A percentile compares a stretch with the other conserved stretches of the same genome.
phyloP scores from a whole-genome alignment of 164 flowering plant genomes.

The Stephania cephalantha region DNA sequence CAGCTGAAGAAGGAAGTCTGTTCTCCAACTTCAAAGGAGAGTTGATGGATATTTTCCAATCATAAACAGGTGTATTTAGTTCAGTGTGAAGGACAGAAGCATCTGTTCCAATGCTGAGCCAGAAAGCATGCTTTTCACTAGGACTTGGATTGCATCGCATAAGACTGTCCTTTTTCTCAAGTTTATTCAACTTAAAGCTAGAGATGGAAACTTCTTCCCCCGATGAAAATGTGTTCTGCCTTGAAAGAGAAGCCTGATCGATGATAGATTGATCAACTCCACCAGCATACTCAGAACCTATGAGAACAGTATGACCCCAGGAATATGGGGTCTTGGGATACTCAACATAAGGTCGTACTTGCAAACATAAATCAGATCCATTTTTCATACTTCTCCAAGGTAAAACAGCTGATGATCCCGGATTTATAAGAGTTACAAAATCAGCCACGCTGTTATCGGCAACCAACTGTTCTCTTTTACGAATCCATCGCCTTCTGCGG shows the following conservation, averaged over 20 bases:
- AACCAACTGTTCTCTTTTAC: slow-evolving; percentile 40
- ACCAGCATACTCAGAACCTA: slow-evolving; percentile 33
- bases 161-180: slow-evolving; percentile 88
- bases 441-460: slow-evolving; percentile 18
- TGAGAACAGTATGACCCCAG: slow-evolving; percentile 60
- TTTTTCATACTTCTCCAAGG: slow-evolving; percentile 72
- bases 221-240: slow-evolving; percentile 43
- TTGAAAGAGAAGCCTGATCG: slow-evolving; percentile 42
- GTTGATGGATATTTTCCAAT: slow-evolving; percentile 89
- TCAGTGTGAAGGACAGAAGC: slow-evolving; percentile 89
- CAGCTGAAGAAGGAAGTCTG: slow-evolving; percentile 85
- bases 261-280: slow-evolving; percentile 46
- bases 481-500: slow-evolving; percentile 71
- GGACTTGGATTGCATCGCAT: slow-evolving; percentile 41
- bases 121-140: slow-evolving; percentile 40
- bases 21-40: slow-evolving; percentile 89
- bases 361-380: slow-evolving; percentile 58
- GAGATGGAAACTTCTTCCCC: slow-evolving; percentile 32
- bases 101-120: slow-evolving; percentile 87
- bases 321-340: slow-evolving; percentile 37
- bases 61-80: slow-evolving; percentile 84
- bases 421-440: slow-evolving; percentile 34
- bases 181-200: slow-evolving; percentile 55
- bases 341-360: slow-evolving; percentile 68
- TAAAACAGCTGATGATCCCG: slow-evolving; percentile 66